phyloP scores from a whole-genome alignment of 108 stramenopile species.

The Cyclotella choctawhatcheeana region DNA sequence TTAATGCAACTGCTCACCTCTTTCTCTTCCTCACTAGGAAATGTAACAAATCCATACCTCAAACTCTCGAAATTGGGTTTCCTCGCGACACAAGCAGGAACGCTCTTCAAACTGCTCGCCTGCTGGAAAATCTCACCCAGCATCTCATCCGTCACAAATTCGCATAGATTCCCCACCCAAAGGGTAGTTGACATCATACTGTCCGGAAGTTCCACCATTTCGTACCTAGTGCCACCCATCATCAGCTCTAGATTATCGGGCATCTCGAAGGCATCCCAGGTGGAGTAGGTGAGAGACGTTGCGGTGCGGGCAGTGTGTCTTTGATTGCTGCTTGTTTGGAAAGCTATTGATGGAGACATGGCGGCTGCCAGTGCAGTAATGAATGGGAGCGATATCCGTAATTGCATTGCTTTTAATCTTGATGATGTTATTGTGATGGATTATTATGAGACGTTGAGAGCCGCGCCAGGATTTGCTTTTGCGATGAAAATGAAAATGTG shows the following conservation, averaged over 20 bases:
- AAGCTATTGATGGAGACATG: conserved; percentile 3
- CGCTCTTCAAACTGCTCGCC: conserved; percentile 58
- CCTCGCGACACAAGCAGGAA: conserved; percentile 82
- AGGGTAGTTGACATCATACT: conserved; percentile 80
- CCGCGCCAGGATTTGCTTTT: too few species aligned
- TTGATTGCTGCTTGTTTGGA: conserved; percentile 9
- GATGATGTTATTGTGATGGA: too few species aligned
- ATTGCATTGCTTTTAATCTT: background rate
- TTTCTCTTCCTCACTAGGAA: conserved; percentile 72
- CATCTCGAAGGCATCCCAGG: conserved; percentile 53
- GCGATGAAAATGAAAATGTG: too few species aligned
- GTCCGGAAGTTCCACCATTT: conserved; percentile 83
- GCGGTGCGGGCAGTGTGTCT: background rate
- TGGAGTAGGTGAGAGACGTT: conserved; percentile 31
- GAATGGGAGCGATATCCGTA: background rate
- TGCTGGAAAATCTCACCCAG: conserved; percentile 68
- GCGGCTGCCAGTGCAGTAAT: background rate
- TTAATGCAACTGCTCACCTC: conserved; percentile 52
- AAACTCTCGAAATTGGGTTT: conserved; percentile 69
- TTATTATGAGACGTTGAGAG: too few species aligned
- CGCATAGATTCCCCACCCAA: conserved; percentile 81
- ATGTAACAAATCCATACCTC: conserved; percentile 80
- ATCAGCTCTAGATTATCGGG: conserved; percentile 69
- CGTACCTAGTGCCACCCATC: conserved; percentile 74
- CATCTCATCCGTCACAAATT: conserved; percentile 80